Base-by-base conservation (phyloP, 257 asterid genomes). In the Solanum ahanhuiri region DNA sequence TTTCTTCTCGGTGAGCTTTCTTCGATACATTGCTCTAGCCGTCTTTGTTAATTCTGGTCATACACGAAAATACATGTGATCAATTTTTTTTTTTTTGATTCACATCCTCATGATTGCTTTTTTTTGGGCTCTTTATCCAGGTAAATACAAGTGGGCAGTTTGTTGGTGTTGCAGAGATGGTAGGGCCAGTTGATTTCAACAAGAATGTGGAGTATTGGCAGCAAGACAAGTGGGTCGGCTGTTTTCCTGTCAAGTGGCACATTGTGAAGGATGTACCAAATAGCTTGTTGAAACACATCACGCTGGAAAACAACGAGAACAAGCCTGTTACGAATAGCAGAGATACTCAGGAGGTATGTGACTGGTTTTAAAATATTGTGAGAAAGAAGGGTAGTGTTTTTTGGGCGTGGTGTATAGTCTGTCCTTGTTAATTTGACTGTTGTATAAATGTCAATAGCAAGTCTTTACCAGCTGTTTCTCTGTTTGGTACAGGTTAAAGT, bases 161-260 rank as follows among this genome's bases (percentile, higher is more conserved):
- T 79, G 94, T 95, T 51, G 98, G 98, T 85, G 93, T 92, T 87
- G 96, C 95, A 4, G 97, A 95, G 91, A 95, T 95, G 98, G 76
- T 41, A 9, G 98, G 98, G 0, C 91, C 92, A 35, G 97, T 95
- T 85, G 97, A 95, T 89, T 95, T 95, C 58, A 83, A 93, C 92
- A 95, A 93, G 90, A 95, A 82, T 37, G 91, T 93, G 14, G 97
- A 93, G 87, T 95, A 93, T 87, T 95, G 97, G 98, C 98, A 94
- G 93, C 97, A 91, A 89, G 97, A 95, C 93, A 95, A 92, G 89
- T 95, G 98, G 98, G 89, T 91, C 45, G 97, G 98, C 37, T 95
- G 95, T 87, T 95, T 94, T 88, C 96, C 98, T 14, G 98, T 95
- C 6, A 91, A 92, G 93, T 94, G 98, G 98, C 95, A 94, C 89